A percentile compares a stretch with the other conserved stretches of the same genome.
These are phyloP conservation scores for Colletotrichum noveboracense DNA, from an alignment of 2,329 filamentous ascomycete genomes.

Conservation along the genomic window DNA sequence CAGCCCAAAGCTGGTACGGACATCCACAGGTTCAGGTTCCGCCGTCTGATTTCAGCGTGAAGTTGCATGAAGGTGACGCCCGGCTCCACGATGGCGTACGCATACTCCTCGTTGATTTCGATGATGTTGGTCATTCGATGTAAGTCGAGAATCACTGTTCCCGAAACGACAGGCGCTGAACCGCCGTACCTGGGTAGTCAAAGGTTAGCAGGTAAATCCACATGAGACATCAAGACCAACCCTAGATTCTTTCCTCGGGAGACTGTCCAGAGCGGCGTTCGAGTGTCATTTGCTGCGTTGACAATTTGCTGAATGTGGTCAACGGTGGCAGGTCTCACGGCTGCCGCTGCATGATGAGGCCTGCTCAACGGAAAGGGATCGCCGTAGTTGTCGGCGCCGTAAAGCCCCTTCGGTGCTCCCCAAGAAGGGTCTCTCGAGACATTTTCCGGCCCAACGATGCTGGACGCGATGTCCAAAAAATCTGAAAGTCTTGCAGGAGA, in stretches of 20 bases:
- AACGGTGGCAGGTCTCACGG: background rate
- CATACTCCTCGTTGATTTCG: constrained; percentile 44
- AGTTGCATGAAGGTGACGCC: constrained; percentile 51
- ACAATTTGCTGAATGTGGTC: background rate
- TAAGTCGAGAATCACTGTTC: constrained; percentile 46
- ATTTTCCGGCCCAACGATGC: background rate
- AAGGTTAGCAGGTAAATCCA: background rate
- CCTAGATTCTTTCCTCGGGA: background rate
- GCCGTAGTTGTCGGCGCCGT: background rate
- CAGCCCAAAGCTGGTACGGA: constrained; percentile 43
- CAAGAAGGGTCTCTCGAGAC: background rate
- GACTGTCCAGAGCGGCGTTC: background rate
- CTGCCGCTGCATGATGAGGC: background rate
- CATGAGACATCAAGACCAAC: background rate
- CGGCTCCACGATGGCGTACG: constrained; percentile 48
- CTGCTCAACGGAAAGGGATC: background rate
- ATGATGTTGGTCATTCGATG: constrained; percentile 47
- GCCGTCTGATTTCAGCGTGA: constrained; percentile 29
- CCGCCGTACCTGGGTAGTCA: constrained; percentile 43
- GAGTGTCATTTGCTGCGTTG: background rate
- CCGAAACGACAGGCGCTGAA: constrained; percentile 39
- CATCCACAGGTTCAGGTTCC: constrained; percentile 50
- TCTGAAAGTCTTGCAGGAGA: background rate
- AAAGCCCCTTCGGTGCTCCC: background rate
- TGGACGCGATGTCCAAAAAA: background rate